Conservation (phyloP, 192 early-diverging fungal genomes). For the Phycomyces nitens region DNA sequence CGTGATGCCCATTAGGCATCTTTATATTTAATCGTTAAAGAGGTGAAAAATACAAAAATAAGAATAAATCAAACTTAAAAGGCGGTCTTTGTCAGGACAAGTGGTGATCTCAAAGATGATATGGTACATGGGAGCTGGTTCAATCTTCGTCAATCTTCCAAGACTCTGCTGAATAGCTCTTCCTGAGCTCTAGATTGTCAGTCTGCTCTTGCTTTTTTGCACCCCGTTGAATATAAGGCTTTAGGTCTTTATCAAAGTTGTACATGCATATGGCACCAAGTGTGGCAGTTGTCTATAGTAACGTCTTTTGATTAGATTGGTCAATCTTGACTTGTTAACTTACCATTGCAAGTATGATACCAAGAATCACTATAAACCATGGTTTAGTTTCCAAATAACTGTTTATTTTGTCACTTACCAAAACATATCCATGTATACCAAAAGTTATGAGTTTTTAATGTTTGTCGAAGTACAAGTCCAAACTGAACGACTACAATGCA, state of each 20-base stretch:
- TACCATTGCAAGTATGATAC: conserved; percentile 26
- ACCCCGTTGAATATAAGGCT: conserved; percentile 29
- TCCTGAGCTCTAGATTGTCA: conserved; percentile 13
- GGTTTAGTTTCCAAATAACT: not conserved
- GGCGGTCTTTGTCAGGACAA: no score
- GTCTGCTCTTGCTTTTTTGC: conserved; percentile 10
- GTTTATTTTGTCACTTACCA: conserved; percentile 16
- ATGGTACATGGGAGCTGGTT: no score
- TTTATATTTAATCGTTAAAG: no score
- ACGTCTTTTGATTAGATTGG: not conserved
- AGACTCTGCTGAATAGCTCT: not conserved
- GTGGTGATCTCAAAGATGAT: no score
- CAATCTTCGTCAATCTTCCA: conserved; percentile 36
- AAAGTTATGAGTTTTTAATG: conserved; percentile 11
- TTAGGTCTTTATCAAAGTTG: conserved; percentile 31
- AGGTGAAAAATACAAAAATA: no score
- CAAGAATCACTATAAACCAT: conserved; percentile 25
- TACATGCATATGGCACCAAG: conserved; percentile 25
- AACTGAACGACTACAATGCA: conserved; percentile 31
- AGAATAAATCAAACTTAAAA: not conserved
- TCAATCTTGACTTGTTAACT: conserved; percentile 4
- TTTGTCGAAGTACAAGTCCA: conserved; percentile 20
- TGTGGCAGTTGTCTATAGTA: conserved; percentile 11
- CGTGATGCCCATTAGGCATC: no score
- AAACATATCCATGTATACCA: conserved; percentile 42